Conservation (phyloP, 2,329 filamentous ascomycete species). For the Alternaria brassicae region DNA sequence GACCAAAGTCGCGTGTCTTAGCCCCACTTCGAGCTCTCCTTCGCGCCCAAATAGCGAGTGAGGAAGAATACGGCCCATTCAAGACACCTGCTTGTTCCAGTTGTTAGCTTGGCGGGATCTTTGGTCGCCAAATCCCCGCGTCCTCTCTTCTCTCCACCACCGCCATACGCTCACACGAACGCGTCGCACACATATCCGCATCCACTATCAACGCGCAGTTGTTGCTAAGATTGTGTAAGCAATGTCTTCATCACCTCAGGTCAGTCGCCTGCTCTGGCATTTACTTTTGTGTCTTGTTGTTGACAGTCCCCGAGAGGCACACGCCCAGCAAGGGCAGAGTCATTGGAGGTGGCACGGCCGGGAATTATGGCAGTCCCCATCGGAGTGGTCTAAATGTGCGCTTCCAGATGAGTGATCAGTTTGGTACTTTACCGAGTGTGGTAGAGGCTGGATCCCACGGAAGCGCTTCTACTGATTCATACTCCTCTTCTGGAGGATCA, state of each 20-base stretch:
- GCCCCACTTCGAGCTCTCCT: not conserved
- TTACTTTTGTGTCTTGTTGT: not conserved
- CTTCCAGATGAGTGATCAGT: conserved; percentile 10
- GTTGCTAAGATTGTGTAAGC: not conserved
- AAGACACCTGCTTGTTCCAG: not conserved
- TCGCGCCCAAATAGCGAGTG: not conserved
- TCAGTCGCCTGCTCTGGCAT: conserved; percentile 11
- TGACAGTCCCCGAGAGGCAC: conserved; percentile 20
- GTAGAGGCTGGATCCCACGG: conserved; percentile 13
- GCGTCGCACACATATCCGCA: not conserved
- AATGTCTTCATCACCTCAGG: conserved; percentile 16
- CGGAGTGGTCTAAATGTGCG: not conserved
- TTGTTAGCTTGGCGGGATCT: conserved; percentile 5
- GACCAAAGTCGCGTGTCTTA: not conserved
- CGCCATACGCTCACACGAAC: not conserved
- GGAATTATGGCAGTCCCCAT: not conserved
- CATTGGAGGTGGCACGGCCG: not conserved
- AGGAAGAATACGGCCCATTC: not conserved
- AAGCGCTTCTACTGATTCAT: conserved; percentile 18
- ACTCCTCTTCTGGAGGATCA: conserved; percentile 20
- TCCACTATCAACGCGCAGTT: not conserved
- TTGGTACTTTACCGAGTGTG: conserved; percentile 9
- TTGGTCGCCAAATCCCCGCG: not conserved
- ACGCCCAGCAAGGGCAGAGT: conserved; percentile 1
- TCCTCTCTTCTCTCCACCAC: not conserved